A percentile compares a stretch with the other conserved stretches of the same genome.
Conservation (phyloP, 306 rosid species). For the Lagenaria siceraria region DNA sequence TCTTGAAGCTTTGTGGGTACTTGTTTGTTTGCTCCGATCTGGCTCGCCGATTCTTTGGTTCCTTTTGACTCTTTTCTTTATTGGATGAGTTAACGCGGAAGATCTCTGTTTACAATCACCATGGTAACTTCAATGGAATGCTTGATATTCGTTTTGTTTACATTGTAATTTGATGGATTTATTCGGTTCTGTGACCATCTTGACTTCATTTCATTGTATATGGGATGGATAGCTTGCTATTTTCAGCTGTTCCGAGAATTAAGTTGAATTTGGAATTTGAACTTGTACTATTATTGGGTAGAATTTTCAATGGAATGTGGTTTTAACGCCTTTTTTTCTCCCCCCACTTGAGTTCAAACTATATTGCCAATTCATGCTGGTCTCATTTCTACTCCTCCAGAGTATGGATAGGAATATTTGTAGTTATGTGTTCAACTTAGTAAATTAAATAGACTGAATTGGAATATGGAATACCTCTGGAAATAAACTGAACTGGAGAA, state of each 20-base stretch:
- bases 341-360: neutral
- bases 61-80: conserved; percentile 24
- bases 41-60: conserved; percentile 40
- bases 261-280: neutral
- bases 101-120: conserved; percentile 58
- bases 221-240: neutral
- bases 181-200: conserved; percentile 22
- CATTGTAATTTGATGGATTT: conserved; percentile 19
- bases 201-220: neutral
- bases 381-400: neutral
- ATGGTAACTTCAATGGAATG: conserved; percentile 45
- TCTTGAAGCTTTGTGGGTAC: conserved; percentile 2
- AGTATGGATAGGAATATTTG: neutral
- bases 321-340: neutral
- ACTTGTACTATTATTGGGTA: neutral
- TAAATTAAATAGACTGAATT: neutral
- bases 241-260: neutral
- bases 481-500: neutral
- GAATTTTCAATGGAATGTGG: neutral
- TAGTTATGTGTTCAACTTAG: neutral
- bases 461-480: neutral
- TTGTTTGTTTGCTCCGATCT: conserved; percentile 42
- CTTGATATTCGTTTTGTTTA: neutral
- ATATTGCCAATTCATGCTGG: neutral
- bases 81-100: conserved; percentile 78